A percentile compares a stretch with the other conserved stretches of the same genome.
phyloP scores from a whole-genome alignment of 2,329 filamentous ascomycete genomes.

The Cordyceps cateniannulata region DNA sequence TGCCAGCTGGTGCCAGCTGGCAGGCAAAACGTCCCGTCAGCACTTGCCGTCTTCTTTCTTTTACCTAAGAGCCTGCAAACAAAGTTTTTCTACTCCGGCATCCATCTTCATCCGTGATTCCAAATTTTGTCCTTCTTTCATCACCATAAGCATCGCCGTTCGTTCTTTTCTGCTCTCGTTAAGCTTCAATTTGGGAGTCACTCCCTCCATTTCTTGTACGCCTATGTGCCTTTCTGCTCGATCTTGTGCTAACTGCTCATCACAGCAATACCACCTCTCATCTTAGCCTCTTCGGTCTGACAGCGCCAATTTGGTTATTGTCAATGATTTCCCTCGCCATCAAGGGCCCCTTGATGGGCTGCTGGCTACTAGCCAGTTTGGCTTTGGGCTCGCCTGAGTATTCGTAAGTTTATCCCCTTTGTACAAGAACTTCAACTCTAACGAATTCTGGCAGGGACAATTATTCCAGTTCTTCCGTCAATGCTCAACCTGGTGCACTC shows the following conservation, averaged over 20 bases:
- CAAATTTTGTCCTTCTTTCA: conserved; percentile 2
- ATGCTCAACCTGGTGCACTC: background rate
- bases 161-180: background rate
- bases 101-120: background rate
- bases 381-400: conserved; percentile 3
- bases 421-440: background rate
- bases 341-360: conserved; percentile 5
- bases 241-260: background rate
- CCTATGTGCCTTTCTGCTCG: background rate
- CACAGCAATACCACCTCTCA: background rate
- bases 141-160: background rate
- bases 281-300: background rate
- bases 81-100: background rate
- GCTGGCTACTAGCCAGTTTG: background rate
- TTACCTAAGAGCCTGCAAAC: background rate
- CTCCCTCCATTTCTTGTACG: background rate
- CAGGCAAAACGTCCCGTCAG: background rate
- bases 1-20: conserved; percentile 14
- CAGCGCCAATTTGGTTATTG: conserved; percentile 2
- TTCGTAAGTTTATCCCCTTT: background rate
- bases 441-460: background rate
- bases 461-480: background rate
- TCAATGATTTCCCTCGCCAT: conserved; percentile 1
- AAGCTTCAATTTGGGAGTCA: background rate
- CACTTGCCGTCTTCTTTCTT: background rate